Percentiles rank a stretch among this genome's conserved stretches.
phyloP scores from a whole-genome alignment of 345 rosid species.

The Aquilaria yunnanensis region DNA sequence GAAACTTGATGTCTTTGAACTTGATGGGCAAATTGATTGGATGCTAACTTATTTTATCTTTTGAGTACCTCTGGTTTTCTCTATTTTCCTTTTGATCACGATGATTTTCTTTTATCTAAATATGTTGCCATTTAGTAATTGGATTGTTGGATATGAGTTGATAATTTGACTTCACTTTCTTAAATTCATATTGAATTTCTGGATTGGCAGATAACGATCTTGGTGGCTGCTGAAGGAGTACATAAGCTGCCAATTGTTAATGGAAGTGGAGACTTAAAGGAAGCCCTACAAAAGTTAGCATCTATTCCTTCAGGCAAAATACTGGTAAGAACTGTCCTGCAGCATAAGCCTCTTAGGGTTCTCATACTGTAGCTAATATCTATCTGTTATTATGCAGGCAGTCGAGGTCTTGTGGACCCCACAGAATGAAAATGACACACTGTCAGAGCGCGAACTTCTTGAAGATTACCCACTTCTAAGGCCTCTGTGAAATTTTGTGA shows the following conservation, averaged over 20 bases:
- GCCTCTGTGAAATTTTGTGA: constrained; percentile 41
- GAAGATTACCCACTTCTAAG: constrained; percentile 91
- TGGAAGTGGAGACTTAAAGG: constrained; percentile 65
- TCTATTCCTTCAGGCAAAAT: constrained; percentile 64
- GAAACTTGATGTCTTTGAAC: too few relatives aligned
- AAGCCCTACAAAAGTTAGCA: constrained; percentile 76
- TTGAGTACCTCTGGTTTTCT: too few relatives aligned
- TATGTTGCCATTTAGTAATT: too few relatives aligned
- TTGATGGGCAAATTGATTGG: too few relatives aligned
- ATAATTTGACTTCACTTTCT: neutral
- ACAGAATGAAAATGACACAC: constrained; percentile 69
- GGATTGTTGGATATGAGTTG: too few relatives aligned
- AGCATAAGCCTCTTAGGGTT: neutral
- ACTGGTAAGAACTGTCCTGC: constrained; percentile 38
- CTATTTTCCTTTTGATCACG: too few relatives aligned
- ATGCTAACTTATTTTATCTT: too few relatives aligned
- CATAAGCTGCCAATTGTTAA: constrained; percentile 71
- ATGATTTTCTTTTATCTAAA: neutral
- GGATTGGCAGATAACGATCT: constrained; percentile 56
- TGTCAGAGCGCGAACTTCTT: constrained; percentile 71
- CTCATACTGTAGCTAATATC: constrained; percentile 10
- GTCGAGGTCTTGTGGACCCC: constrained; percentile 98
- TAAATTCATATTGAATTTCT: constrained; percentile 6
- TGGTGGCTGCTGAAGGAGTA: constrained; percentile 91
- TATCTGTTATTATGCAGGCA: constrained; percentile 42